Evolutionary conservation across 768 basidiomycete species (phyloP).

Genomic region (Exidia glandulosa): DNA sequence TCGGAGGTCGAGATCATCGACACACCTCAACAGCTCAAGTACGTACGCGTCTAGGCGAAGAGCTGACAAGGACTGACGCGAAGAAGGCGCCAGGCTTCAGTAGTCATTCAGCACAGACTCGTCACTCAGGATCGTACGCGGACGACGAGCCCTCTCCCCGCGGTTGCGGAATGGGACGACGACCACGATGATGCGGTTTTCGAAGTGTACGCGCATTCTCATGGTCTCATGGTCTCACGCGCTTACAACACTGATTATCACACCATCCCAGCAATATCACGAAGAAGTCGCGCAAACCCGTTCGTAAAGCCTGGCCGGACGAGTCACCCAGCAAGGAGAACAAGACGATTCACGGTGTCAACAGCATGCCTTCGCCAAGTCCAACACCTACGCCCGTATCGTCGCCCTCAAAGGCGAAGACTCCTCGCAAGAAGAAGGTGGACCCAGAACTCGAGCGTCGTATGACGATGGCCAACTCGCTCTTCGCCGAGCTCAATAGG

Average conservation of each 20-base stretch:
- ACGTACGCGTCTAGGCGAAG: background rate
- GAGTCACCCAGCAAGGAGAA: background rate
- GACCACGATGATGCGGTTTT: background rate
- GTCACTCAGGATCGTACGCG: background rate
- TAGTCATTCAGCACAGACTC: background rate
- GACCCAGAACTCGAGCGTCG: background rate
- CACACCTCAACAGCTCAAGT: background rate
- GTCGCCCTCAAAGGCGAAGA: background rate
- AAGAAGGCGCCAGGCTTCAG: background rate
- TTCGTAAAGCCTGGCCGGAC: background rate
- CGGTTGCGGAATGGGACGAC: background rate
- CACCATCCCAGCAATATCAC: background rate
- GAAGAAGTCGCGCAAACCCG: background rate
- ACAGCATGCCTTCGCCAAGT: background rate
- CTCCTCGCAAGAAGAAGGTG: background rate
- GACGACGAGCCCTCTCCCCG: background rate
- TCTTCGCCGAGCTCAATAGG: conserved; percentile 53
- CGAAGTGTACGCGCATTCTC: background rate
- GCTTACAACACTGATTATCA: background rate
- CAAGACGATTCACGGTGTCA: background rate
- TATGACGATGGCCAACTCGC: conserved; percentile 26
- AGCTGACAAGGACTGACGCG: background rate
- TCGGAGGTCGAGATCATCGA: background rate
- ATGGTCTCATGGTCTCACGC: background rate
- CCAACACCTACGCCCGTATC: background rate